Conservation (phyloP, 2,329 filamentous ascomycete species). For the Diaporthe batatas region DNA sequence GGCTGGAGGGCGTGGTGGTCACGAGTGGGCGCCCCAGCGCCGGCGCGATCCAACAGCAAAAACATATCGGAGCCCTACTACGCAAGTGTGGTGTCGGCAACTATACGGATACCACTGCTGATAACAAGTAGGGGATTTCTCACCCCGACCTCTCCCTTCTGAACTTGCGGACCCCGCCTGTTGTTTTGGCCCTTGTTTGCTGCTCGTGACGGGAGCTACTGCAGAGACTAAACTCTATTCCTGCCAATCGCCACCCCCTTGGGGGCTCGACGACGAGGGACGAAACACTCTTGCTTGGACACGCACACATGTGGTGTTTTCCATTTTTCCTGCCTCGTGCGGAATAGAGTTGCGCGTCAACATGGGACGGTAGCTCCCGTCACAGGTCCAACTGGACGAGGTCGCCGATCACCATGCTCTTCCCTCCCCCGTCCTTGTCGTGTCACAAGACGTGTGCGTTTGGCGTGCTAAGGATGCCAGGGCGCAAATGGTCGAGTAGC, state of each 20-base stretch:
- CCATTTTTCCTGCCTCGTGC: not conserved
- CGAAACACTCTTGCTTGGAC: conserved; percentile 30
- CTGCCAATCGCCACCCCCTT: conserved; percentile 15
- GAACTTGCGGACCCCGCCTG: not conserved
- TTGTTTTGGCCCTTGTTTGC: conserved; percentile 19
- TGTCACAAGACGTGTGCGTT: conserved; percentile 6
- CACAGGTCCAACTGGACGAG: not conserved
- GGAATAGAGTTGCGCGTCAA: not conserved
- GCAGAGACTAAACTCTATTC: conserved; percentile 33
- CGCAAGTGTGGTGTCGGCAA: not conserved
- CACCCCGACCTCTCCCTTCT: not conserved
- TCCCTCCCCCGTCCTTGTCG: not conserved
- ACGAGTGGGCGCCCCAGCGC: conserved; percentile 1
- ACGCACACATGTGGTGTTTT: conserved; percentile 11
- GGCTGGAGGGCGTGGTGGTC: not conserved
- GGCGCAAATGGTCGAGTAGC: conserved; percentile 8
- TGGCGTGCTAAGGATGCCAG: not conserved
- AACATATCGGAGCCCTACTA: not conserved
- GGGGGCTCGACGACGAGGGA: not conserved
- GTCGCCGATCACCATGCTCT: conserved; percentile 5
- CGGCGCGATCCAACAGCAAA: too few species aligned
- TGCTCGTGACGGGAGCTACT: conserved; percentile 30
- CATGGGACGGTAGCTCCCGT: conserved; percentile 26
- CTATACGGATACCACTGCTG: too few species aligned
- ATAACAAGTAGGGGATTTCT: not conserved